Evolutionary conservation across 1,284 basidiomycete genomes (phyloP).

Genomic region (Wallemia mellicola): DNA sequence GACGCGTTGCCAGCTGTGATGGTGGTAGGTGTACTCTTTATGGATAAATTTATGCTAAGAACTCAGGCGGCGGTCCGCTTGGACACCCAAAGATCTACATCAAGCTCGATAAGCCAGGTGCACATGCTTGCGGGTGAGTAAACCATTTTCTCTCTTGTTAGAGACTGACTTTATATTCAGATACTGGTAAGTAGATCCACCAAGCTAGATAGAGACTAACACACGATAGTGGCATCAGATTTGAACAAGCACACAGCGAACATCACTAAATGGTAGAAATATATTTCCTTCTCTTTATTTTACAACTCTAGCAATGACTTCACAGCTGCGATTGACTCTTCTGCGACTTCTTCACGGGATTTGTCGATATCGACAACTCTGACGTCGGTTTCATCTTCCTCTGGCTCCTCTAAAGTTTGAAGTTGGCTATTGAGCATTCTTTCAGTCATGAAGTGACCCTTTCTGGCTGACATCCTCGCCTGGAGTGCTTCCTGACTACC

Average conservation of each 20-base stretch:
- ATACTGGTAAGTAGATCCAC: not conserved
- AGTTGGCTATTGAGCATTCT: conserved; percentile 65
- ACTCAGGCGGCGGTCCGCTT: not conserved
- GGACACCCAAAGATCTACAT: not conserved
- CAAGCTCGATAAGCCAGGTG: not conserved
- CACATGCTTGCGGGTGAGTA: not conserved
- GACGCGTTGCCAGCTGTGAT: not conserved
- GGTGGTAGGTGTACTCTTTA: not conserved
- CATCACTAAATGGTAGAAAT: not conserved
- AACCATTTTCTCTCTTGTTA: too few species aligned
- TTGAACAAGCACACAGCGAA: not conserved
- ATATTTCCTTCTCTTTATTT: not conserved
- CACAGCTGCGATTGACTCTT: not conserved
- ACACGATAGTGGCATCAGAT: not conserved
- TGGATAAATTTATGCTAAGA: not conserved
- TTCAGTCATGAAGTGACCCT: conserved; percentile 68
- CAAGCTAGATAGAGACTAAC: not conserved
- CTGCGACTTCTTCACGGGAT: not conserved
- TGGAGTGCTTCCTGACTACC: conserved; percentile 32
- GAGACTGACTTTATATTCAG: not conserved
- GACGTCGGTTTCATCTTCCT: conserved; percentile 28
- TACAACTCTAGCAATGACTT: not conserved
- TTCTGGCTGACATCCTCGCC: conserved; percentile 36
- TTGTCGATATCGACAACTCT: conserved; percentile 9
- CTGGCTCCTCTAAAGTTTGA: conserved; percentile 42